phyloP scores from a whole-genome alignment of 108 stramenopile genomes.

The Schizochytrium sp. region DNA sequence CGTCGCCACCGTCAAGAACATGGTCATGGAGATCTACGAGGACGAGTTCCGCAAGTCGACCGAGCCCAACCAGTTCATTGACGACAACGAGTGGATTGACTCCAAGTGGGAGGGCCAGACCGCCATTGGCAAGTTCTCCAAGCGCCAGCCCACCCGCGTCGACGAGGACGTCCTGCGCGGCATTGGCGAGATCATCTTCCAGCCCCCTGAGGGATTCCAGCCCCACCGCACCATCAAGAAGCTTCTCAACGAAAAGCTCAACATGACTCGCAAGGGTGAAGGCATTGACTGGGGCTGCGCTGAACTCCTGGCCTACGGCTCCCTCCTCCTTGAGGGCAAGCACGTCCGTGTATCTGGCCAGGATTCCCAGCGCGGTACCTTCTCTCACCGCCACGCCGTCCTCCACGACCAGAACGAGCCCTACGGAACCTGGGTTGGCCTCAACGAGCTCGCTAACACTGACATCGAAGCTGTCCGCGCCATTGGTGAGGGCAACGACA shows the following conservation, averaged over 20 bases:
- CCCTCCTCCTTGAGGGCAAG: constrained; percentile 88
- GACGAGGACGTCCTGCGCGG: constrained; percentile 65
- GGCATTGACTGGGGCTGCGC: constrained; percentile 97
- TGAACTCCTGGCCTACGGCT: constrained; percentile 94
- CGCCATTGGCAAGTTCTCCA: not conserved
- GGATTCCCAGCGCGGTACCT: constrained; percentile 94
- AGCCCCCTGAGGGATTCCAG: constrained; percentile 77
- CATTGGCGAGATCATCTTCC: constrained; percentile 67
- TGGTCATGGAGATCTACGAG: constrained; percentile 71
- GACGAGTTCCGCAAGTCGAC: constrained; percentile 73
- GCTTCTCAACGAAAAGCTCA: constrained; percentile 69
- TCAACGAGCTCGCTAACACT: not conserved
- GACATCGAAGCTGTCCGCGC: constrained; percentile 37
- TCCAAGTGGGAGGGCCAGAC: constrained; percentile 61
- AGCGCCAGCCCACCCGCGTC: constrained; percentile 74
- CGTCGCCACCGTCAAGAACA: constrained; percentile 66
- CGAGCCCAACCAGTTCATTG: not conserved
- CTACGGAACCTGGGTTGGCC: not conserved
- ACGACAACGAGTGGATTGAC: constrained; percentile 43
- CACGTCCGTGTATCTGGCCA: constrained; percentile 95
- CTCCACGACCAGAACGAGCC: constrained; percentile 68
- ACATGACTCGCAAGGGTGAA: constrained; percentile 69
- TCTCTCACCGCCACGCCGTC: constrained; percentile 90
- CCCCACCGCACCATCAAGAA: constrained; percentile 83
- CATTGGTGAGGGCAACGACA: constrained; percentile 72